A percentile compares a stretch with the other conserved stretches of the same genome.
phyloP scores from a whole-genome alignment of 2,329 filamentous ascomycete species.

The Pyrenochaeta sp. region DNA sequence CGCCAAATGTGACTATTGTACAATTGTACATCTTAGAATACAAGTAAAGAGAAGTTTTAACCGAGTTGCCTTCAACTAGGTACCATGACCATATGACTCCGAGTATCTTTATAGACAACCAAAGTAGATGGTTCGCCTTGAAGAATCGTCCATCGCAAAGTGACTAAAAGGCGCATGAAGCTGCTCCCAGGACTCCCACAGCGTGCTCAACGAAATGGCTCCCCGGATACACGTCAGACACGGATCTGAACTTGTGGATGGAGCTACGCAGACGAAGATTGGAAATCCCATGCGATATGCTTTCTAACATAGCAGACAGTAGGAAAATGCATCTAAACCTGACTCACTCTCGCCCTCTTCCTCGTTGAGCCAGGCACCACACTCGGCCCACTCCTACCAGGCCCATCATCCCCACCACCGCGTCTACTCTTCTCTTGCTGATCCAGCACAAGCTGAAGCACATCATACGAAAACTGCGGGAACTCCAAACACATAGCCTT shows the following conservation, averaged over 20 bases:
- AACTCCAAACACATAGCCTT: constrained; percentile 84
- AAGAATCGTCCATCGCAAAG: neutral
- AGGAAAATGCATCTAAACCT: constrained; percentile 22
- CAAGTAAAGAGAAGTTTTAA: neutral
- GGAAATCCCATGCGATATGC: too few relatives aligned
- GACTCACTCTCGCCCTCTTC: constrained; percentile 43
- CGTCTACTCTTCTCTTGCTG: constrained; percentile 56
- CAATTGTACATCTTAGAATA: neutral
- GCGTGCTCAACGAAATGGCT: neutral
- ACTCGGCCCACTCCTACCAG: constrained; percentile 43
- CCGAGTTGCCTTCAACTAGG: neutral
- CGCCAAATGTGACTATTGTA: neutral
- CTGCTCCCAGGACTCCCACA: neutral
- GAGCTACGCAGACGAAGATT: neutral
- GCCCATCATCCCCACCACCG: constrained; percentile 24
- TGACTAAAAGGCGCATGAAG: neutral
- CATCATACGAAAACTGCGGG: constrained; percentile 92
- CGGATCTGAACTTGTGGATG: neutral
- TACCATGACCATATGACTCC: neutral
- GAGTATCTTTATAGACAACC: neutral
- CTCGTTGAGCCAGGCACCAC: constrained; percentile 47
- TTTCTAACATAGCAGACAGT: neutral
- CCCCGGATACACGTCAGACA: neutral
- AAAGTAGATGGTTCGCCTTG: neutral
- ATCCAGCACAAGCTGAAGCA: constrained; percentile 72